Base-by-base conservation (phyloP, 352 stramenopile species). In the Globisporangium iwayamae region DNA sequence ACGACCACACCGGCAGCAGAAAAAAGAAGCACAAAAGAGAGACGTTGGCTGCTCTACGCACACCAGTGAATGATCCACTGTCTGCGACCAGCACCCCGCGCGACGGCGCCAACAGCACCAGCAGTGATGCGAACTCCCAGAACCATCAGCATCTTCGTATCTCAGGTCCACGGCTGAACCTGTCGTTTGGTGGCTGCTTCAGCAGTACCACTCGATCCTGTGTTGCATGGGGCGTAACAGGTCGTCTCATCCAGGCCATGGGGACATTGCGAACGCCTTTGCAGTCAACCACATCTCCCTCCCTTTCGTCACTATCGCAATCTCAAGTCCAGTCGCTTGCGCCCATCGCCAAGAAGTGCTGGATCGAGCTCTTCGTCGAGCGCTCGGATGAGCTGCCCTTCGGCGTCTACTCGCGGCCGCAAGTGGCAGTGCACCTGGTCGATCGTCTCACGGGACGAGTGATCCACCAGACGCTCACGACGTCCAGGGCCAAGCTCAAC, bases 301-400 rank as follows among this genome's bases (percentile, higher is more conserved):
- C 46, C 3, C 54, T 53, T 10, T 56, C 58, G 28, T 25, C 18
- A 14, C 14, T 13, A 14, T 57, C 58, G 6, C 48, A 51, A 7
- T 14, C 47, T 0, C 60, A 30, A 14, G 20, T 56, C 11, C 20
- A 64, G 13, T 34, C 56, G 9, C 46, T 68, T 3, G 28, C 56
- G 11, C 36, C 56, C 13, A 52, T 57, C 16, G 57, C 67, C 1
- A 69, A 57, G 34, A 69, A 64, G 28, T 72, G 70, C 60, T 63
- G 70, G 36, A n/a, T 79, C 16, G 54, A 73, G 51, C 64, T 89
- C 18, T 70, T 74, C 18, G 54, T 90, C 28, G 53, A 73, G 20
- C 73, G 70, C 30, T 83, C 76, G 0, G 79, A 88, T 52, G 78
- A 87, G 36, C 63, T 89, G 60, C 79, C 78, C 18, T 85, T 87